A percentile compares a stretch with the other conserved stretches of the same genome.
These are phyloP conservation scores for Penicillium sp. DNA, from an alignment of 2,329 filamentous ascomycete species.

Conservation along the genomic window DNA sequence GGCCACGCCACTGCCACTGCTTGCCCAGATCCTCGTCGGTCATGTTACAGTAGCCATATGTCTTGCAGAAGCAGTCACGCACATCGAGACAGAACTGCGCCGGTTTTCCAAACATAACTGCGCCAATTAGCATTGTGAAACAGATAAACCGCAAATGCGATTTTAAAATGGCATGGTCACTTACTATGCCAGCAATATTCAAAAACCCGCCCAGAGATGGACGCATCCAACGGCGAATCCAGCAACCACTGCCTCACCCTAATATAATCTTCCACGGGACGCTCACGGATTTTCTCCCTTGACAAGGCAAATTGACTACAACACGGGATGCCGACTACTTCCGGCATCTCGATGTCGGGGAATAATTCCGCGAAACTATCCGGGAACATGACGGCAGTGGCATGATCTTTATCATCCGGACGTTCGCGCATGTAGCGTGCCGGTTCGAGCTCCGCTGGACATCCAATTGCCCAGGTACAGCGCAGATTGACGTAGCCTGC, in stretches of 20 bases:
- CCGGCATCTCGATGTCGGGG: slow-evolving; percentile 39
- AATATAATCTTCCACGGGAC: slow-evolving; percentile 50
- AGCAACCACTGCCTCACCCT: slow-evolving; percentile 53
- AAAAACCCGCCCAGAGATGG: slow-evolving; percentile 54
- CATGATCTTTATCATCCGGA: slow-evolving; percentile 25
- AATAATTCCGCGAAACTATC: slow-evolving; percentile 52
- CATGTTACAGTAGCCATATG: slow-evolving; percentile 31
- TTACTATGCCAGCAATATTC: slow-evolving; percentile 63
- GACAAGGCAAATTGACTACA: slow-evolving; percentile 59
- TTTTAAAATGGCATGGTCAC: too few species aligned
- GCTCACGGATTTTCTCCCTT: slow-evolving; percentile 47
- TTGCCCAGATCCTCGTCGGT: slow-evolving; percentile 19
- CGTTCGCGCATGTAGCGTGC: slow-evolving; percentile 35
- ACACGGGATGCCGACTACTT: slow-evolving; percentile 51
- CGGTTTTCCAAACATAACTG: slow-evolving; percentile 31
- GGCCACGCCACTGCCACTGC: slow-evolving; percentile 28
- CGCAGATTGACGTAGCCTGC: slow-evolving; percentile 41
- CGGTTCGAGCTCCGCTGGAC: slow-evolving; percentile 41
- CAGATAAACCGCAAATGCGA: too few species aligned
- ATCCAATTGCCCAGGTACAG: slow-evolving; percentile 38
- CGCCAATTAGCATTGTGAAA: not conserved
- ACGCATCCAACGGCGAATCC: slow-evolving; percentile 49
- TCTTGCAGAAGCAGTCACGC: slow-evolving; percentile 27
- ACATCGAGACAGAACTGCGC: slow-evolving; percentile 25
- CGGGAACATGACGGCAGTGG: slow-evolving; percentile 32